Percentiles rank a stretch among this genome's conserved stretches.
These are phyloP conservation scores for Leucocoprinus birnbaumii DNA, from an alignment of 768 basidiomycete genomes.

Conservation along the genomic window DNA sequence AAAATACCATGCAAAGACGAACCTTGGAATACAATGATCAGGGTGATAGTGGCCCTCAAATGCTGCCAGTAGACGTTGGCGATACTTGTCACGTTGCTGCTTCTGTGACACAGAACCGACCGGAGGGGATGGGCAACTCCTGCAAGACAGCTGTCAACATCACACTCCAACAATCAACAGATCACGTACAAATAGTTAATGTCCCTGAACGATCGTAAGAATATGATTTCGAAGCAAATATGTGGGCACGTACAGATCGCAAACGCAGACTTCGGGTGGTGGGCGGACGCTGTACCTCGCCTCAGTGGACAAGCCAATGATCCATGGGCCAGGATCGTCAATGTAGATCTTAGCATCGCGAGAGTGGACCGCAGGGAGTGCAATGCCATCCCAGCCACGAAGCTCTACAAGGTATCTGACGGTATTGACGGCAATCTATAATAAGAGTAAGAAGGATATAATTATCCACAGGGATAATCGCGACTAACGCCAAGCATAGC, in stretches of 20 bases:
- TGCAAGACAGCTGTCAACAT: slow-evolving; percentile 22
- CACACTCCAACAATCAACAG: background rate
- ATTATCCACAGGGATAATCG: background rate
- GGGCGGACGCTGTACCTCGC: slow-evolving; percentile 76
- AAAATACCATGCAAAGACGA: slow-evolving; percentile 12
- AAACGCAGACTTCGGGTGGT: slow-evolving; percentile 79
- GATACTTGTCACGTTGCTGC: slow-evolving; percentile 78
- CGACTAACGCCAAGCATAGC: slow-evolving; percentile 80
- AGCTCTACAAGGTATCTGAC: slow-evolving; percentile 90
- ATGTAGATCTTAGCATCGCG: slow-evolving; percentile 92
- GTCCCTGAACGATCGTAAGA: slow-evolving; percentile 42
- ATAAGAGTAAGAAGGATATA: slow-evolving; percentile 6
- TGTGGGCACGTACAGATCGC: slow-evolving; percentile 65
- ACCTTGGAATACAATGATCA: slow-evolving; percentile 82
- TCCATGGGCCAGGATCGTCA: slow-evolving; percentile 97
- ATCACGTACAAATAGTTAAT: slow-evolving; percentile 71
- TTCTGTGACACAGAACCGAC: slow-evolving; percentile 70
- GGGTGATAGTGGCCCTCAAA: slow-evolving; percentile 88
- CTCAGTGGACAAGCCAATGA: slow-evolving; percentile 86
- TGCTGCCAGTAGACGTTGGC: slow-evolving; percentile 68
- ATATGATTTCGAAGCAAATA: background rate
- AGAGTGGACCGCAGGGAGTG: slow-evolving; percentile 77
- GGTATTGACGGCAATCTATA: slow-evolving; percentile 84
- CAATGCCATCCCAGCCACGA: slow-evolving; percentile 90
- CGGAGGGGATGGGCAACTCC: slow-evolving; percentile 79